Evolutionary conservation across 2,329 filamentous ascomycete species (phyloP).

Genomic region (Fusarium sp.): DNA sequence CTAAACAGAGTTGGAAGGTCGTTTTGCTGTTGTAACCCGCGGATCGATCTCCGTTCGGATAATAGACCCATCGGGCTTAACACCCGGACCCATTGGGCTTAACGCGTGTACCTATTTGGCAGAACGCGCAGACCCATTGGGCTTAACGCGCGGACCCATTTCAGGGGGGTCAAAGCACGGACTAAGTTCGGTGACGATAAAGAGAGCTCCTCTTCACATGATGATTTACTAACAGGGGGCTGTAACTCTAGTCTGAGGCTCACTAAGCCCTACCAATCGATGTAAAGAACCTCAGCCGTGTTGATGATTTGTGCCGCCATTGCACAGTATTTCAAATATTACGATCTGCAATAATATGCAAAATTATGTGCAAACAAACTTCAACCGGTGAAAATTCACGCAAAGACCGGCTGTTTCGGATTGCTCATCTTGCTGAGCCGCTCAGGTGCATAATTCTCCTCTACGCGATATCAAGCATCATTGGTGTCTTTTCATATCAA

Average conservation of each 20-base stretch:
- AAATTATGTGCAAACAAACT: neutral
- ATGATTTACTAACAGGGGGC: neutral
- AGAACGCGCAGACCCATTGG: too few species aligned
- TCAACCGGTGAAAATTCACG: neutral
- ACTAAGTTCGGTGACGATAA: neutral
- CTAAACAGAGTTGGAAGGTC: conserved; percentile 2
- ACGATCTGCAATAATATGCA: neutral
- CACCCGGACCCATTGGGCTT: neutral
- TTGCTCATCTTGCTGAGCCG: neutral
- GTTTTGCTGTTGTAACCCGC: neutral
- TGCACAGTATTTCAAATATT: neutral
- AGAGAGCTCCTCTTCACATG: neutral
- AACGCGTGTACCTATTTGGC: neutral
- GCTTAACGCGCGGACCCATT: neutral
- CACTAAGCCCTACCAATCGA: neutral
- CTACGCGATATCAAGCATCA: neutral
- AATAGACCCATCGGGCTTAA: neutral
- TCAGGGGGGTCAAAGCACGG: neutral
- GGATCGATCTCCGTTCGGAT: conserved; percentile 1
- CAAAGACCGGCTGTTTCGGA: neutral
- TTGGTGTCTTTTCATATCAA: neutral
- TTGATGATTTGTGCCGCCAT: neutral
- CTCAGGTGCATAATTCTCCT: neutral
- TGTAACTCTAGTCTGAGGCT: neutral
- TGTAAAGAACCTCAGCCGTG: neutral